phyloP scores from a whole-genome alignment of 306 rosid species.

The Aeschynomene evenia region DNA sequence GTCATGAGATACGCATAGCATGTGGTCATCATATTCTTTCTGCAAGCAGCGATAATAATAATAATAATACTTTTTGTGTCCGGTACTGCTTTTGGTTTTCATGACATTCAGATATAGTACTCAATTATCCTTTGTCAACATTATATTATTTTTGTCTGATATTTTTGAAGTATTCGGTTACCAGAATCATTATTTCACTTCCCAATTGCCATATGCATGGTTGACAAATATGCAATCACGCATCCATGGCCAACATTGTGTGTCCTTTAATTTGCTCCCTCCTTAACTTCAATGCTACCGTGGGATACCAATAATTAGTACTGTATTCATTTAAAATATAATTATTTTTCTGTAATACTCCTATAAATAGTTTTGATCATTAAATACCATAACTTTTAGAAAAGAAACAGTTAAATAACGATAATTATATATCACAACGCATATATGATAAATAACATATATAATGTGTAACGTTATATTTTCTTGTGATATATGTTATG shows the following conservation, averaged over 20 bases:
- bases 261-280: constrained; percentile 16
- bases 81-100: background rate
- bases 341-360: no score
- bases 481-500: no score
- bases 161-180: background rate
- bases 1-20: constrained; percentile 20
- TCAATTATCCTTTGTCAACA: background rate
- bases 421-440: no score
- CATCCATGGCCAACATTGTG: constrained; percentile 29
- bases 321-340: constrained; percentile 18
- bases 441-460: no score
- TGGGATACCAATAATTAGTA: no score
- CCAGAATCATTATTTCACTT: background rate
- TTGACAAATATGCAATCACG: background rate
- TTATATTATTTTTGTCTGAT: constrained; percentile 9
- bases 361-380: no score
- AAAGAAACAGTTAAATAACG: no score
- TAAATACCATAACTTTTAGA: no score
- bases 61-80: constrained; percentile 27
- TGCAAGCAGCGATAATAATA: constrained; percentile 11
- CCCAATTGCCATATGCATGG: background rate
- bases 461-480: no score
- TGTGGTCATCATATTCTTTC: constrained; percentile 17
- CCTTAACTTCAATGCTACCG: no score
- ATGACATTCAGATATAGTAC: background rate